Evolutionary conservation across 352 stramenopile species (phyloP).

Genomic region (Globisporangium acanthophoron): DNA sequence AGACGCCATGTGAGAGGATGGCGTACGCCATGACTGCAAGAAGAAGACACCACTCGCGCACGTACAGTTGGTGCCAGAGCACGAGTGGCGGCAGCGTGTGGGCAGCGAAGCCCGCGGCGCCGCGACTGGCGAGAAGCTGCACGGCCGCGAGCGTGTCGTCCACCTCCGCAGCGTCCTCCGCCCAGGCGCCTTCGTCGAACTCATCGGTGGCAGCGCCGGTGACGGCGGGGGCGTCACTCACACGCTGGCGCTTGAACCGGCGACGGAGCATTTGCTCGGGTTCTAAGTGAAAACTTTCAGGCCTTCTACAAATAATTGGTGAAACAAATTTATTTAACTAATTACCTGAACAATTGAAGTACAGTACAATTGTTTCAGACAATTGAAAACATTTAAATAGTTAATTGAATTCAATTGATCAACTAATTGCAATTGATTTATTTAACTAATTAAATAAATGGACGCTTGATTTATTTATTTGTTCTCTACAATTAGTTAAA

Average conservation of each 20-base stretch:
- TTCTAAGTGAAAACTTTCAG: no score
- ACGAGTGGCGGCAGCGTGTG: conserved; percentile 33
- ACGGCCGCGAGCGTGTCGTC: conserved; percentile 52
- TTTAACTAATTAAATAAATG: no score
- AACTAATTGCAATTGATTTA: no score
- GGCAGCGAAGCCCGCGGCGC: conserved; percentile 25
- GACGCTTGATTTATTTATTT: no score
- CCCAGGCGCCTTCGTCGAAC: background rate
- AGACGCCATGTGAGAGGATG: background rate
- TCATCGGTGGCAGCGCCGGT: background rate
- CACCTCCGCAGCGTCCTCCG: conserved; percentile 5
- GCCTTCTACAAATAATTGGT: no score
- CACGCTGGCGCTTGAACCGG: background rate
- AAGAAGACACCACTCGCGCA: conserved; percentile 1
- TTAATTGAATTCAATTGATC: no score
- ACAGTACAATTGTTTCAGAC: no score
- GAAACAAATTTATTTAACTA: no score
- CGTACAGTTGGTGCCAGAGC: conserved; percentile 56
- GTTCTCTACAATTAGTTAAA: no score
- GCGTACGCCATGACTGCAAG: background rate
- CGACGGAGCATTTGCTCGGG: background rate
- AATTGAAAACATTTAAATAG: no score
- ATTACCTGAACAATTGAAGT: no score
- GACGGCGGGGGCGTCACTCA: background rate
- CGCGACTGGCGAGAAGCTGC: conserved; percentile 43